Base-by-base conservation (phyloP, 1,139 yeast genomes). In the Groenewaldozyma auringiensis region DNA sequence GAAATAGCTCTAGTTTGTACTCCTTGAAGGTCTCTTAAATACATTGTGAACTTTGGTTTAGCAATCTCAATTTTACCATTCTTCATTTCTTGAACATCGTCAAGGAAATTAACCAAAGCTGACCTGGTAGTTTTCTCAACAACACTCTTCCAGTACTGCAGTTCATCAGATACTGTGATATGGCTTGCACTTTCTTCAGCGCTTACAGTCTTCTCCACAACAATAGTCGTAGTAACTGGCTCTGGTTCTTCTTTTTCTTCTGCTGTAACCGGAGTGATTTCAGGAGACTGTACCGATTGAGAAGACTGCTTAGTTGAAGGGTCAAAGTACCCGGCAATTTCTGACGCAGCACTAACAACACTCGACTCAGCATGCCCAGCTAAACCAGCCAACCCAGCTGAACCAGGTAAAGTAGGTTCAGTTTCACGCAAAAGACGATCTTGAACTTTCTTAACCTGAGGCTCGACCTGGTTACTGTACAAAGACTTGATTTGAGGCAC, bases 31-130 rank as follows among this genome's bases (percentile, higher is more conserved):
- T 38, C 44, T 41, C 52, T 55, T 21, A 61, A 48, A 37, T 55
- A 52, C 21, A 45, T 46, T 34, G 64, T 60, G 48, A 60, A 60
- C 34, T 53, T 50, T 4, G 61, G 60, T 22, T 52, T 43, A 14
- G 53, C 53, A 3, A 50, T 48, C 1, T 50, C 56, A 41, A 57
- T 44, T 37, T 58, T 40, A 9, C 43, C 39, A 21, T 37, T 57
- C 55, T 53, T 66, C 48, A 50, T 63, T 33, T 45, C 59, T 48
- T 54, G 66, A 45, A 52, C 62, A 54, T 56, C 67, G 47, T 52
- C 63, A 51, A 49, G 58, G 52, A 47, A 65, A 37, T 55, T 57
- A 45, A 45, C 60, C 50, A 54, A 58, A 33, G 60, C 65, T 39
- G 59, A 67, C 44, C 51, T 54, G 39, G 57, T 59, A 22, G 59